A percentile compares a stretch with the other conserved stretches of the same genome.
Evolutionary conservation across 2,329 filamentous ascomycete genomes (phyloP).

Genomic region (Phaeosphaeriaceae sp.): DNA sequence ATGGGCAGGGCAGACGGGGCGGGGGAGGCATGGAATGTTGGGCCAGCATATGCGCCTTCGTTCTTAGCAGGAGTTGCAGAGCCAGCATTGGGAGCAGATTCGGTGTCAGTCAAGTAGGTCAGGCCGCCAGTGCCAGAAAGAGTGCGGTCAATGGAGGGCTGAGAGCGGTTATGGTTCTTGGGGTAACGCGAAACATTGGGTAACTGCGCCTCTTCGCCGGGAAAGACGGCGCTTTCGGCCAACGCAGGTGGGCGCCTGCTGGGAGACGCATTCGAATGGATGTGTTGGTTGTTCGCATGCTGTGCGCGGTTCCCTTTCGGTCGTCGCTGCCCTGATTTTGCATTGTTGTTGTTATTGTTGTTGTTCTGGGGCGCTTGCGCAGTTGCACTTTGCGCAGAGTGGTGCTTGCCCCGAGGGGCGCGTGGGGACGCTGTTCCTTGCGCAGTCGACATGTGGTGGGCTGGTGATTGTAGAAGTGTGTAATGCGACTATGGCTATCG

Average conservation of each 20-base stretch:
- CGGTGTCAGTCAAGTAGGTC: conserved; percentile 38
- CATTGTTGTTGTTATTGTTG: conserved; percentile 24
- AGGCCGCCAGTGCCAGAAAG: conserved; percentile 25
- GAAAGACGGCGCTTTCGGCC: conserved; percentile 34
- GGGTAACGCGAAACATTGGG: conserved; percentile 29
- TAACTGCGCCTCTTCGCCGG: conserved; percentile 36
- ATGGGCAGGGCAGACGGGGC: conserved; percentile 89
- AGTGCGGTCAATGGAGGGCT: conserved; percentile 36
- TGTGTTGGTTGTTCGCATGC: conserved; percentile 33
- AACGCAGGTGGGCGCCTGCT: conserved; percentile 21
- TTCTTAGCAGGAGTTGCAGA: conserved; percentile 43
- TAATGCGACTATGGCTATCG: conserved; percentile 25
- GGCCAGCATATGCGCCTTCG: conserved; percentile 78
- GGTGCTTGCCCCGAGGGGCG: conserved; percentile 39
- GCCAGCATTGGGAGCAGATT: conserved; percentile 23
- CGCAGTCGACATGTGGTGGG: conserved; percentile 41
- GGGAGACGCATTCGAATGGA: conserved; percentile 19
- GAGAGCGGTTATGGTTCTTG: conserved; percentile 42
- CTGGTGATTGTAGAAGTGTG: conserved; percentile 3
- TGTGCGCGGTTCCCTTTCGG: conserved; percentile 41
- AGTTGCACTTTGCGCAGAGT: conserved; percentile 37
- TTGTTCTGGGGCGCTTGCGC: conserved; percentile 31
- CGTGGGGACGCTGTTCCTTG: conserved; percentile 43
- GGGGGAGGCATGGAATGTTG: conserved; percentile 93
- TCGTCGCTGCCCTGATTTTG: conserved; percentile 29